Evolutionary conservation across 2,329 filamentous ascomycete genomes (phyloP).

Genomic region (Aspergillus carbonarius): DNA sequence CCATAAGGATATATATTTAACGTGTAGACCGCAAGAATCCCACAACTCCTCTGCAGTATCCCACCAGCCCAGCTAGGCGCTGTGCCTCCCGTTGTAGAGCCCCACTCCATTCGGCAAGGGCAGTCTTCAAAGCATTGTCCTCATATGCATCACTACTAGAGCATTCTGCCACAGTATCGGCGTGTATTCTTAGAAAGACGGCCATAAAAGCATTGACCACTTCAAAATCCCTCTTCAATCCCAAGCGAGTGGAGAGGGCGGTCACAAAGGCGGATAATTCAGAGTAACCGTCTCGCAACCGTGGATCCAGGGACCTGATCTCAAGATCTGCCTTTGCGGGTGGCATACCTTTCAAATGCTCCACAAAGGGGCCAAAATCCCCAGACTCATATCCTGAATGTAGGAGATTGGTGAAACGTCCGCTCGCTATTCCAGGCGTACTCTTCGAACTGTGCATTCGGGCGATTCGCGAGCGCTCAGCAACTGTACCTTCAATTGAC

Average conservation of each 20-base stretch:
- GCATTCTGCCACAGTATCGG: slow-evolving; percentile 53
- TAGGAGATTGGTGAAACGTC: slow-evolving; percentile 51
- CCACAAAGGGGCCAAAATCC: slow-evolving; percentile 68
- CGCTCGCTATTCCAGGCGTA: slow-evolving; percentile 24
- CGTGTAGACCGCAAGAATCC: slow-evolving; percentile 69
- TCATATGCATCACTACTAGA: slow-evolving; percentile 49
- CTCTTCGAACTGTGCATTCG: slow-evolving; percentile 58
- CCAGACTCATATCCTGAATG: slow-evolving; percentile 48
- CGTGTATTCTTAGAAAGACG: slow-evolving; percentile 81
- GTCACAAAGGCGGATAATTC: slow-evolving; percentile 78
- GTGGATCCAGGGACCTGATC: slow-evolving; percentile 70
- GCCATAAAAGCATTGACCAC: slow-evolving; percentile 97
- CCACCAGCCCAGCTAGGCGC: slow-evolving; percentile 72
- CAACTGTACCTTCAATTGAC: slow-evolving; percentile 35
- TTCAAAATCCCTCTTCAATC: slow-evolving; percentile 78
- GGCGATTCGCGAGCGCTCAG: slow-evolving; percentile 66
- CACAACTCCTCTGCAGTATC: slow-evolving; percentile 84
- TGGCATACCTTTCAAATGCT: slow-evolving; percentile 74
- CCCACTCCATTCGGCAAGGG: slow-evolving; percentile 67
- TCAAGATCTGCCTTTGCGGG: slow-evolving; percentile 88
- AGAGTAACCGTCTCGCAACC: slow-evolving; percentile 50
- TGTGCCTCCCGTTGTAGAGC: slow-evolving; percentile 70
- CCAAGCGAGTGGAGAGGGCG: slow-evolving; percentile 72
- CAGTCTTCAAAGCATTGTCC: slow-evolving; percentile 52
- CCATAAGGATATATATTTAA: slow-evolving; percentile 16